Evolutionary conservation across 2,329 filamentous ascomycete genomes (phyloP).

Genomic region (Pseudomassariella vexata): DNA sequence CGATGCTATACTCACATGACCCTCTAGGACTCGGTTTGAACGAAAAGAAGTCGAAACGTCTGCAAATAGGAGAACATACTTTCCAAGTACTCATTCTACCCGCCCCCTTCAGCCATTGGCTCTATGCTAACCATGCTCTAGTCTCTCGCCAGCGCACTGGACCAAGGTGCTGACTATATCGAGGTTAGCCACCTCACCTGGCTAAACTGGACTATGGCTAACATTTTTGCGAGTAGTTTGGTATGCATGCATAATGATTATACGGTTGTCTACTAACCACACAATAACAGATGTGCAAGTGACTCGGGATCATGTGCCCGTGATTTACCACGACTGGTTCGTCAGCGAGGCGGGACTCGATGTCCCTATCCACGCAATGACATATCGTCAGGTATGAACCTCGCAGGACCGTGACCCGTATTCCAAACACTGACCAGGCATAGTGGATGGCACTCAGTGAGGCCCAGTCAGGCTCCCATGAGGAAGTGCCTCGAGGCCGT

Average conservation of each 20-base stretch:
- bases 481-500: conserved; percentile 2
- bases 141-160: conserved; percentile 5
- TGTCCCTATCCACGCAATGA: conserved; percentile 6
- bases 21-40: conserved; percentile 3
- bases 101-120: too few relatives aligned
- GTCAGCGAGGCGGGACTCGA: conserved; percentile 5
- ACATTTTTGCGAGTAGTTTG: conserved; percentile 1
- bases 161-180: conserved; percentile 3
- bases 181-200: background rate
- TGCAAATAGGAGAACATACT: conserved; percentile 6
- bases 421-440: too few relatives aligned
- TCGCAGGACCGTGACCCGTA: too few relatives aligned
- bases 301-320: conserved; percentile 4
- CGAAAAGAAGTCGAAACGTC: background rate
- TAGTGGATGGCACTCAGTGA: conserved; percentile 6
- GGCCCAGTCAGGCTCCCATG: background rate
- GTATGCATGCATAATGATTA: too few relatives aligned
- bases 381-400: conserved; percentile 1
- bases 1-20: background rate
- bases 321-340: conserved; percentile 7
- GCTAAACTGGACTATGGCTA: background rate
- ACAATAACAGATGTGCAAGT: conserved; percentile 3
- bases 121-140: too few relatives aligned
- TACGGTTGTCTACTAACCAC: too few relatives aligned
- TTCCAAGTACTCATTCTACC: conserved; percentile 1